Base-by-base conservation (phyloP, 768 basidiomycete genomes). In the Boletellus emodensis region DNA sequence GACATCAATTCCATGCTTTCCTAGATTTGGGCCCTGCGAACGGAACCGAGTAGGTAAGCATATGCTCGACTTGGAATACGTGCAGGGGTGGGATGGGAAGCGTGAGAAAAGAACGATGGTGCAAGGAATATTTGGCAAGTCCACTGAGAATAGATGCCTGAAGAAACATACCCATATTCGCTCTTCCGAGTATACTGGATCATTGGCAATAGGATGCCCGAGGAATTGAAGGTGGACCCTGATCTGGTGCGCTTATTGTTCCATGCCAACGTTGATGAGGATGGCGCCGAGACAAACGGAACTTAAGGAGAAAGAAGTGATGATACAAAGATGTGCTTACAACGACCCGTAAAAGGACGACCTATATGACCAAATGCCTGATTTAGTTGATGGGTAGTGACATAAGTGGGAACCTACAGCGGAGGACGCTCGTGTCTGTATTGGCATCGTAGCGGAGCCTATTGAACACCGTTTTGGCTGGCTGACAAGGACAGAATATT, bases 221-320 rank as follows among this genome's bases (percentile, higher is more conserved):
- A 99, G 81, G 68, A 80, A 97, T 69, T 98, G 96, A 3, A 99
- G 79, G 63, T 99, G 96, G 3, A 99, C 95, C 44, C 96, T 81
- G 51, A 98, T 90, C 69, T 99, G 96, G 71, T 99, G 96, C 0
- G 96, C 94, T 96, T 57, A 2, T 18, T 41, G 38, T 26, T 30
- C 36, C 20, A 51, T 46, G 46, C 40, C 45, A 61, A 44, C 22
- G 8, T 52, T 13, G 46, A 51, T 52, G 38, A 33, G 26, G 33
- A 32, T 28, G 6, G 12, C 12, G 10, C 33, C 37, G 10, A 33
- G 15, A 40, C 26, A 39, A 51, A 24, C 34, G 22, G 24, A 35
- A 45, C 36, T 17, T 26, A 45, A 46, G 37, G 32, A 26, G n/a
- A 28, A 14, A 46, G 35, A 14, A 38, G 1, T 22, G 39, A 34